Conservation (phyloP, 2,329 filamentous ascomycete species). For the Aspergillus viridinutans region DNA sequence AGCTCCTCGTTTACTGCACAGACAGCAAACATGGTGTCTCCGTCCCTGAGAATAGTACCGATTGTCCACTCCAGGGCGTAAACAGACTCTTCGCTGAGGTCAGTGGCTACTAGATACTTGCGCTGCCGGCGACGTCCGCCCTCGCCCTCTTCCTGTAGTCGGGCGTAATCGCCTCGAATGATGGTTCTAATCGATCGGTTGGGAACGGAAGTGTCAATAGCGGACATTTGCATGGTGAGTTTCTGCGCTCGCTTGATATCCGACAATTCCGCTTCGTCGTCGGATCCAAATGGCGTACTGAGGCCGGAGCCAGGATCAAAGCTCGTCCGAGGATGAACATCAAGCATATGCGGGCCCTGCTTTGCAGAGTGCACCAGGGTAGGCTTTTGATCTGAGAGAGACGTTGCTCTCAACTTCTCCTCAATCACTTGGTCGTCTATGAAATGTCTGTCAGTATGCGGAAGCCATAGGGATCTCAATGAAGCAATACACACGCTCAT, state of each 20-base stretch:
- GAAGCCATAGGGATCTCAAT: not conserved
- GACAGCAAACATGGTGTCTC: conserved; percentile 87
- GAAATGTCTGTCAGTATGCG: conserved; percentile 10
- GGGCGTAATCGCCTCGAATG: conserved; percentile 76
- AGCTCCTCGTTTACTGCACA: conserved; percentile 88
- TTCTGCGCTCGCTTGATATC: conserved; percentile 87
- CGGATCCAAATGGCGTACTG: conserved; percentile 68
- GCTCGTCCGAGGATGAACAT: conserved; percentile 76
- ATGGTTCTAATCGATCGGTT: conserved; percentile 86
- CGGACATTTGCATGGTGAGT: conserved; percentile 73
- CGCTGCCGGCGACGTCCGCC: conserved; percentile 73
- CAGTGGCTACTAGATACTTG: conserved; percentile 93
- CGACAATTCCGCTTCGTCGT: conserved; percentile 76
- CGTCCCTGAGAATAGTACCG: conserved; percentile 87
- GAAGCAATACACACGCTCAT: conserved; percentile 61
- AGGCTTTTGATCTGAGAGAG: conserved; percentile 24
- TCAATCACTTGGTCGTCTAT: conserved; percentile 45
- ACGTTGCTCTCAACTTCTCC: conserved; percentile 57
- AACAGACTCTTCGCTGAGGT: conserved; percentile 88
- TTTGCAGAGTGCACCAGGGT: conserved; percentile 31
- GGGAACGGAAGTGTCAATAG: conserved; percentile 66
- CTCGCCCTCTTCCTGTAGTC: conserved; percentile 70
- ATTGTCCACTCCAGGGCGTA: conserved; percentile 98
- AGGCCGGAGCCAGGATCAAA: conserved; percentile 64
- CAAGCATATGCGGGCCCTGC: conserved; percentile 43